Conservation (phyloP, 805 yeast species). For the Suhomyces emberorum region DNA sequence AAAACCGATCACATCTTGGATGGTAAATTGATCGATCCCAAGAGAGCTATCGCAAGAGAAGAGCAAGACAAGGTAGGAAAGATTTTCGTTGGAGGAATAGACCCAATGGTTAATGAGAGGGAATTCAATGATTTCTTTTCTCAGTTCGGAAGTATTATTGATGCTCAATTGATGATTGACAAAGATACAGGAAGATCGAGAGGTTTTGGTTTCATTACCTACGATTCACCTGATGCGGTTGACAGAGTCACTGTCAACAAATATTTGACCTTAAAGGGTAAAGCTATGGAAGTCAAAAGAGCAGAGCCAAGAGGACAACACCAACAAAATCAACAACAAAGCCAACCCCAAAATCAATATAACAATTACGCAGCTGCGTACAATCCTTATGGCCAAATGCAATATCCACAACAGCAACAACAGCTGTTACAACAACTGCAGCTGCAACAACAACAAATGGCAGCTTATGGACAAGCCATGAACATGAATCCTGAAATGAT, state of each 20-base stretch:
- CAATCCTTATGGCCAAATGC: slow-evolving; percentile 27
- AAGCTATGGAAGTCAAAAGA: slow-evolving; percentile 77
- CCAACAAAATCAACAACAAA: slow-evolving; percentile 33
- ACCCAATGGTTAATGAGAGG: slow-evolving; percentile 86
- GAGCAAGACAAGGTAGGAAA: slow-evolving; percentile 97
- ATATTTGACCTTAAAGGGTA: slow-evolving; percentile 81
- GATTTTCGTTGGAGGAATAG: slow-evolving; percentile 95
- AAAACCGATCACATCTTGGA: slow-evolving; percentile 85
- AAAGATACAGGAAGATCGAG: slow-evolving; percentile 95
- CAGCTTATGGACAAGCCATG: slow-evolving; percentile 19
- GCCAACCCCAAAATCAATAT: slow-evolving; percentile 24
- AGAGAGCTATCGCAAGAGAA: slow-evolving; percentile 94
- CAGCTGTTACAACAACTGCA: slow-evolving; percentile 15
- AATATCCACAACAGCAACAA: slow-evolving; percentile 19
- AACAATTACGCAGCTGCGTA: slow-evolving; percentile 25
- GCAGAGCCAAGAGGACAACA: slow-evolving; percentile 82
- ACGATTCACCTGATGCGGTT: slow-evolving; percentile 91
- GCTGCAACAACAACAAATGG: slow-evolving; percentile 16
- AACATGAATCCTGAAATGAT: slow-evolving; percentile 51
- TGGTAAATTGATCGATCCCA: slow-evolving; percentile 96
- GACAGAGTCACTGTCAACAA: slow-evolving; percentile 82
- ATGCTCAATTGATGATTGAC: slow-evolving; percentile 95
- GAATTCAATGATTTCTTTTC: slow-evolving; percentile 86
- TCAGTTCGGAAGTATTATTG: slow-evolving; percentile 86
- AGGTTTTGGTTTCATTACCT: slow-evolving; percentile 96